A percentile compares a stretch with the other conserved stretches of the same genome.
These are phyloP conservation scores for Atkinsonella texensis DNA, from an alignment of 2,329 filamentous ascomycete species.

Conservation along the genomic window DNA sequence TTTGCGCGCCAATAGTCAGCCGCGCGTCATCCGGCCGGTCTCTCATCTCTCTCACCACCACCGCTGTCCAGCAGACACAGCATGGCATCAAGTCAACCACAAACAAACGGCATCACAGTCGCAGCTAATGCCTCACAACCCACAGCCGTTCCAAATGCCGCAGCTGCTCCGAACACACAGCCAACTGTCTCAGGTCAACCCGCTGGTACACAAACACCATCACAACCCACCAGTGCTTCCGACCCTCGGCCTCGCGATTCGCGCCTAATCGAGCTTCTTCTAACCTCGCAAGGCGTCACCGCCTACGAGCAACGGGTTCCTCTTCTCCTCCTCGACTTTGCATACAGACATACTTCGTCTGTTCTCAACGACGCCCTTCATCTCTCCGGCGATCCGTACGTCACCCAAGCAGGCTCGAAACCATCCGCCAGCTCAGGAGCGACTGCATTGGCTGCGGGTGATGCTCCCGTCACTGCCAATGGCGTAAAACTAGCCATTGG, in stretches of 20 bases:
- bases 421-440: slow-evolving; percentile 38
- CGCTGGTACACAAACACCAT: slow-evolving; percentile 11
- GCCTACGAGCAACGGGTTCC: slow-evolving; percentile 75
- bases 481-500: slow-evolving; percentile 64
- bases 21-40: neutral
- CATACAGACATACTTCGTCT: slow-evolving; percentile 67
- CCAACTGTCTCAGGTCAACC: slow-evolving; percentile 18
- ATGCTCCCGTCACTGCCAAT: slow-evolving; percentile 49
- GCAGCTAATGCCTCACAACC: slow-evolving; percentile 22
- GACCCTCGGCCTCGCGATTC: slow-evolving; percentile 61
- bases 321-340: slow-evolving; percentile 73
- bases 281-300: slow-evolving; percentile 66
- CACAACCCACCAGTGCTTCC: slow-evolving; percentile 23
- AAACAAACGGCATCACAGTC: slow-evolving; percentile 41
- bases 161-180: slow-evolving; percentile 24
- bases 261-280: slow-evolving; percentile 66
- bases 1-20: neutral
- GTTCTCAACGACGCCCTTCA: slow-evolving; percentile 61
- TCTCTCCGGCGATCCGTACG: slow-evolving; percentile 56
- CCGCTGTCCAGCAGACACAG: slow-evolving; percentile 3
- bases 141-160: neutral
- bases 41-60: neutral
- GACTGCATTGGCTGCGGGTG: slow-evolving; percentile 33
- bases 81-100: slow-evolving; percentile 29
- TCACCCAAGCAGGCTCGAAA: slow-evolving; percentile 41